phyloP scores from a whole-genome alignment of 2,329 filamentous ascomycete species.

The Arthrobotrys entomopaga region DNA sequence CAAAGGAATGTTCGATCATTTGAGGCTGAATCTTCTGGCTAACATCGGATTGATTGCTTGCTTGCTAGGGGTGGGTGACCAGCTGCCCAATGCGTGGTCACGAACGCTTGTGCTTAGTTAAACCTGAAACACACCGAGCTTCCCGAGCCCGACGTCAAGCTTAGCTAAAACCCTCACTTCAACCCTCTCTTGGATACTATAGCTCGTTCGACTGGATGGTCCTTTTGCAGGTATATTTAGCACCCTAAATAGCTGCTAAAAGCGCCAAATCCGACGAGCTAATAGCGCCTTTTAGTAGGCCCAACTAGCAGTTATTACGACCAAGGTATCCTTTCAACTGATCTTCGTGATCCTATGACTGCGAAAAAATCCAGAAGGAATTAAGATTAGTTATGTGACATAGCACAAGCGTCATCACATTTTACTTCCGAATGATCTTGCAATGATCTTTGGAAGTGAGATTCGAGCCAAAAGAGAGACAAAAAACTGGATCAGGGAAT shows the following conservation, averaged over 20 bases:
- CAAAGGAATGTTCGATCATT: constrained; percentile 40
- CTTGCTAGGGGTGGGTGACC: constrained; percentile 30
- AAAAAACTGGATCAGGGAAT: constrained; percentile 24
- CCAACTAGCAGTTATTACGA: not conserved
- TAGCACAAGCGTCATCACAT: constrained; percentile 53
- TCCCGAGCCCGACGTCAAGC: constrained; percentile 41
- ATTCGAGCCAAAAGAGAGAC: not conserved
- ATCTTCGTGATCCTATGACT: constrained; percentile 50
- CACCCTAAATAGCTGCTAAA: constrained; percentile 12
- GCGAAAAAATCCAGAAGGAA: constrained; percentile 44
- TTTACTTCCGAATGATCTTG: constrained; percentile 49
- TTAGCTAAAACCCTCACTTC: constrained; percentile 37
- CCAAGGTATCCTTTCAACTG: constrained; percentile 20
- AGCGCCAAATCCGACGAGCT: constrained; percentile 8
- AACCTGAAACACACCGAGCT: constrained; percentile 55
- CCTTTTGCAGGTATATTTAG: constrained; percentile 38
- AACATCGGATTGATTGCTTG: constrained; percentile 34
- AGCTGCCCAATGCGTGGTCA: constrained; percentile 54
- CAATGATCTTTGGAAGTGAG: constrained; percentile 5
- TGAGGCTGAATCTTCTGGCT: constrained; percentile 39
- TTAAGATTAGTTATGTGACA: constrained; percentile 21
- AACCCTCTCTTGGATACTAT: not conserved
- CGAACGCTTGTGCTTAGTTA: constrained; percentile 40
- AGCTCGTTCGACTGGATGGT: constrained; percentile 34
- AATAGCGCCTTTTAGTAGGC: constrained; percentile 6